A percentile compares a stretch with the other conserved stretches of the same genome.
Evolutionary conservation across 2,329 filamentous ascomycete species (phyloP).

Genomic region (Aureobasidium sp.): DNA sequence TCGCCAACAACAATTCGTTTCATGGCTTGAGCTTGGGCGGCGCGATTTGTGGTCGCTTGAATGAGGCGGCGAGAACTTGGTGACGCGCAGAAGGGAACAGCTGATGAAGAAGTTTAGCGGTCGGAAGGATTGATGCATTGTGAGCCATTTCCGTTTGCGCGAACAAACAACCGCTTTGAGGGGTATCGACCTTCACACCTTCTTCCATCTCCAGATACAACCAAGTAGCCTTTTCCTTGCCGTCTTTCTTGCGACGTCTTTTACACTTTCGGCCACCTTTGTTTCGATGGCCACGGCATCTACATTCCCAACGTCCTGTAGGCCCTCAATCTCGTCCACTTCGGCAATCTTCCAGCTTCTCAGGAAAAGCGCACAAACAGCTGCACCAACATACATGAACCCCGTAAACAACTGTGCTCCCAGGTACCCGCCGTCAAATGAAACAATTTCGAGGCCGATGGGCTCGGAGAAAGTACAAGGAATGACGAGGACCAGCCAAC

Average conservation of each 20-base stretch:
- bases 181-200: constrained; percentile 17
- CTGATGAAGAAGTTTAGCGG: not conserved
- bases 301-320: constrained; percentile 15
- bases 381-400: constrained; percentile 52
- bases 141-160: not conserved
- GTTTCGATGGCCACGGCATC: constrained; percentile 17
- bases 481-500: constrained; percentile 62
- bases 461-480: constrained; percentile 57
- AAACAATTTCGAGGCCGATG: constrained; percentile 47
- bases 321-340: constrained; percentile 31
- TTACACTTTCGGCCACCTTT: constrained; percentile 18
- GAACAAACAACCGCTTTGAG: not conserved
- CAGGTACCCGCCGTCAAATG: constrained; percentile 42
- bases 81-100: not conserved
- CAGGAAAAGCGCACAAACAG: constrained; percentile 45
- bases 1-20: not conserved
- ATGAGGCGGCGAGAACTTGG: not conserved
- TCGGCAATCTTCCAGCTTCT: constrained; percentile 53
- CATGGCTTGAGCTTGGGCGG: not conserved
- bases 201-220: constrained; percentile 24
- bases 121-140: not conserved
- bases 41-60: not conserved
- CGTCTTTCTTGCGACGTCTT: constrained; percentile 16
- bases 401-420: constrained; percentile 53
- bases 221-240: constrained; percentile 21